Conservation (phyloP, 345 rosid species). For the Brassica napus region Da-Ae NC_063450.1:36927001-36927500, state of each 20-base stretch:
- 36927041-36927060: constrained; percentile 92
- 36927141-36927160: constrained; percentile 92
- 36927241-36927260: constrained; percentile 65
- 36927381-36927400: constrained; percentile 74
- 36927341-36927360: constrained; percentile 81
- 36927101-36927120: constrained; percentile 80
- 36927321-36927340: constrained; percentile 64
- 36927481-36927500: constrained; percentile 66
- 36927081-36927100: constrained; percentile 99
- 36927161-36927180: constrained; percentile 69
- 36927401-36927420: background rate
- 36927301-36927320: constrained; percentile 55
- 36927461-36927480: constrained; percentile 65
- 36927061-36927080: constrained; percentile 87
- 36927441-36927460: background rate
- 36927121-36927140: constrained; percentile 55
- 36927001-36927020: constrained; percentile 41
- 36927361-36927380: constrained; percentile 57
- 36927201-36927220: constrained; percentile 50
- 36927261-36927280: constrained; percentile 70
- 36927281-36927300: constrained; percentile 48
- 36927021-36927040: constrained; percentile 62
- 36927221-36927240: constrained; percentile 66
- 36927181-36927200: constrained; percentile 43
- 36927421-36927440: background rate